Evolutionary conservation across 2,329 filamentous ascomycete species (phyloP), one percentile per base, ranked within the genome.

Genomic region (Pseudogymnoascus sp.): DNA sequence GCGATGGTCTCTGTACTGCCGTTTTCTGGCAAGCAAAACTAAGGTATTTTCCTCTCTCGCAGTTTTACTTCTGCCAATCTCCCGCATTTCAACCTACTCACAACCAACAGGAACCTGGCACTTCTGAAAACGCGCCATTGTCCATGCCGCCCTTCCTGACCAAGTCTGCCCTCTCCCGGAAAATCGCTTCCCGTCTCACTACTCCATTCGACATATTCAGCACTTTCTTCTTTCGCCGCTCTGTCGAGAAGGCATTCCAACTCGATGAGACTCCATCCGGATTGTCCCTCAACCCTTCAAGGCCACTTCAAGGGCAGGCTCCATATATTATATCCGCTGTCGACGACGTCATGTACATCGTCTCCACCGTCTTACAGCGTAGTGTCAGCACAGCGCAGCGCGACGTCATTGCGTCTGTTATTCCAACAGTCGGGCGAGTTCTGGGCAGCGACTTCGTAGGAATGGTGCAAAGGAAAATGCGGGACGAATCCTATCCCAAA

Each of bases 281-380:
- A 18, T 76, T 99, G 18, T 88, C 89, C 0, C 77, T 99, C 33
- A 90, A 86, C 69, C 78, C 86, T 39, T 85, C 81, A 68, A 88
- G 81, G 68, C 79, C 86, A 3, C 78, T 96, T 41, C 83, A 87
- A 58, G 82, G 85, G 61, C 90, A 91, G 66, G 82, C 90, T 2
- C 94, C 94, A 0, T 95, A 90, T 69, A 96, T 99, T 67, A 92
- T 94, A 41, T 91, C 92, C 1, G 92, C 92, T 0, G 92, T 99
- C 7, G 94, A 99, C 75, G 94, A 96, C 74, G 91, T 97, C 69
- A 97, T 99, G 92, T 99, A 97, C 74, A 96, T 99, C 67, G 89
- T 96, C 70, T 95, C 95, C 70, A 87, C 92, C 57, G 88, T 97
- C 33, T 79, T 97, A 6, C 88, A 95, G 64, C 86, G 92, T 65